Percentiles rank a stretch among this genome's conserved stretches.
phyloP scores from a whole-genome alignment of 2,329 filamentous ascomycete species.

The Tolypocladium tropicale region DNA sequence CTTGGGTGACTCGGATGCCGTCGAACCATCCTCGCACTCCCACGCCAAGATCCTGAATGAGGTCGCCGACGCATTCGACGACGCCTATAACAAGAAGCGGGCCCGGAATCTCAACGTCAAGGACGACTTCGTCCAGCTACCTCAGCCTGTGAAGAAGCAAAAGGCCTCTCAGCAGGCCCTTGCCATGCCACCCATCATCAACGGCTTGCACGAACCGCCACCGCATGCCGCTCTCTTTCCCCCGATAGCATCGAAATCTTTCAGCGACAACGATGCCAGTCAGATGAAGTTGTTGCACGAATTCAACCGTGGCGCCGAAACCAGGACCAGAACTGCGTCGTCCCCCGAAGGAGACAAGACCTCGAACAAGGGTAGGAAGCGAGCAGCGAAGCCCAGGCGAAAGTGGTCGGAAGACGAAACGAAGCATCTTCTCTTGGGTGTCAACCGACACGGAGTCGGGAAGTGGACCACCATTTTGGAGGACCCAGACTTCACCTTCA shows the following conservation, averaged over 20 bases:
- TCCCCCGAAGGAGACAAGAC: slow-evolving; percentile 21
- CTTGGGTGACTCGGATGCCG: slow-evolving; percentile 26
- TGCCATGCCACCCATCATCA: slow-evolving; percentile 54
- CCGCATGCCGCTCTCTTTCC: slow-evolving; percentile 52
- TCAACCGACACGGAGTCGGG: slow-evolving; percentile 52
- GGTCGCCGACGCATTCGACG: slow-evolving; percentile 29
- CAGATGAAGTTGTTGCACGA: slow-evolving; percentile 33
- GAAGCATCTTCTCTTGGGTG: slow-evolving; percentile 49
- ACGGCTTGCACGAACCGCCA: slow-evolving; percentile 51
- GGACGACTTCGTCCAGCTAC: slow-evolving; percentile 54
- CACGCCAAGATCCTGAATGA: slow-evolving; percentile 38
- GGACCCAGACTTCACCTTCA: slow-evolving; percentile 50
- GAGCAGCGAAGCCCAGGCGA: slow-evolving; percentile 45
- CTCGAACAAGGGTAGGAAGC: slow-evolving; percentile 35
- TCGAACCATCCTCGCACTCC: slow-evolving; percentile 28
- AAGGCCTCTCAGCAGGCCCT: slow-evolving; percentile 45
- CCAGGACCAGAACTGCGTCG: slow-evolving; percentile 9
- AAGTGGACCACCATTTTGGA: slow-evolving; percentile 57
- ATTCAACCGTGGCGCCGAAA: slow-evolving; percentile 22
- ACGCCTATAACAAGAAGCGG: slow-evolving; percentile 44
- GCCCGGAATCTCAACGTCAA: slow-evolving; percentile 36
- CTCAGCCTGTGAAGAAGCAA: slow-evolving; percentile 55
- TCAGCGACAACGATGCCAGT: slow-evolving; percentile 35
- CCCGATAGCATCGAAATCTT: slow-evolving; percentile 48
- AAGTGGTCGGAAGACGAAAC: slow-evolving; percentile 60